These are phyloP conservation scores for Gnomoniopsis smithogilvyi DNA, from an alignment of 2,329 filamentous ascomycete genomes.

Conservation along the genomic window DNA sequence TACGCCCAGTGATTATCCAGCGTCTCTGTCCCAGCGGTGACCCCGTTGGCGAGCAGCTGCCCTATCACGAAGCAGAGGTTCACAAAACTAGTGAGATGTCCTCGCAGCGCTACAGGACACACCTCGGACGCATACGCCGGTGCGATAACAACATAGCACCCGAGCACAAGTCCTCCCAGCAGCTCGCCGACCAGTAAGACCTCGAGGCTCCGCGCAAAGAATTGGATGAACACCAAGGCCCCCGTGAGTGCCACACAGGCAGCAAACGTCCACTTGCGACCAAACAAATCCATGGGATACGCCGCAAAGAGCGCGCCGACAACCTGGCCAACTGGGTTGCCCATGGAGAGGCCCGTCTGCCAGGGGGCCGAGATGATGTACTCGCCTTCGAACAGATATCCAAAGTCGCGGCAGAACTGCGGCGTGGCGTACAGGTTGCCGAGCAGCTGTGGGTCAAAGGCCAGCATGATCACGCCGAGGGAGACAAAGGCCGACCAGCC, in stretches of 20 bases:
- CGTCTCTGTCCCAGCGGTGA: conserved; percentile 39
- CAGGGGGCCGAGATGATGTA: conserved; percentile 40
- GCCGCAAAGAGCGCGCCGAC: conserved; percentile 49
- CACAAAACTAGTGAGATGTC: conserved; percentile 56
- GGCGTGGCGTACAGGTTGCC: conserved; percentile 60
- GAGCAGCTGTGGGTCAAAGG: conserved; percentile 63
- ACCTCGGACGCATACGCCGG: conserved; percentile 61
- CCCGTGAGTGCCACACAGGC: conserved; percentile 43
- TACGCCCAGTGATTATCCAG: conserved; percentile 46
- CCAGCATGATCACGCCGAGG: conserved; percentile 57
- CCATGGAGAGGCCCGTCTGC: conserved; percentile 48
- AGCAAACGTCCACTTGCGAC: conserved; percentile 43
- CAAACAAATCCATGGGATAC: conserved; percentile 44
- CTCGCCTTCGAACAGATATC: conserved; percentile 43
- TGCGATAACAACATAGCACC: conserved; percentile 56
- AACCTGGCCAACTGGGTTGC: conserved; percentile 55
- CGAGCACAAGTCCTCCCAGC: conserved; percentile 58
- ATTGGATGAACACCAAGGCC: conserved; percentile 58
- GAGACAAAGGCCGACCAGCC: conserved; percentile 59
- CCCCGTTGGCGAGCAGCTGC: conserved; percentile 51
- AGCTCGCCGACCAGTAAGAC: conserved; percentile 60
- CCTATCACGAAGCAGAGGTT: conserved; percentile 63
- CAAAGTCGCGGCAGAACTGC: conserved; percentile 55
- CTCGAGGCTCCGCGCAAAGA: conserved; percentile 54
- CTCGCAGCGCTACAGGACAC: conserved; percentile 55